Percentiles rank a stretch among this genome's conserved stretches.
phyloP scores from a whole-genome alignment of 257 asterid genomes.

The Ballota nigra region DNA sequence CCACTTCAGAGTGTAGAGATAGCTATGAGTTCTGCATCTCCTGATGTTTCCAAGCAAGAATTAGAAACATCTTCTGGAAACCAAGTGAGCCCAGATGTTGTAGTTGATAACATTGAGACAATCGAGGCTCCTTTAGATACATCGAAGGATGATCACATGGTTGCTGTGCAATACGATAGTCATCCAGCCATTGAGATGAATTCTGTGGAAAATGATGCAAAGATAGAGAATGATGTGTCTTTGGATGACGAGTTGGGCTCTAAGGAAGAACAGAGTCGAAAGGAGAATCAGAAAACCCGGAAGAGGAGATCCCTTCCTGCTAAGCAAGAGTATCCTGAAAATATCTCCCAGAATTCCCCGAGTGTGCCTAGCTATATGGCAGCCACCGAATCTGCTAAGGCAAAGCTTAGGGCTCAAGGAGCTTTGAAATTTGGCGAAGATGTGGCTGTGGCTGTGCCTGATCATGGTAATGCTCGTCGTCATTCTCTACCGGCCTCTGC shows the following conservation, averaged over 20 bases:
- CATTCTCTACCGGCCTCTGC: constrained; percentile 74
- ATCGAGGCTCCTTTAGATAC: constrained; percentile 27
- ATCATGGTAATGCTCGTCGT: constrained; percentile 53
- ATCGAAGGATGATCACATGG: constrained; percentile 35
- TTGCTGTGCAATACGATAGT: constrained; percentile 30
- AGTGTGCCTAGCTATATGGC: constrained; percentile 93
- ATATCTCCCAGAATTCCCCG: constrained; percentile 59
- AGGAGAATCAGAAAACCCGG: constrained; percentile 57
- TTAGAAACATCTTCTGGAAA: constrained; percentile 33
- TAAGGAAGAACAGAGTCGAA: constrained; percentile 52
- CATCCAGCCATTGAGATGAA: constrained; percentile 41
- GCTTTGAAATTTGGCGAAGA: constrained; percentile 56
- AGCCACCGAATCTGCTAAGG: constrained; percentile 90
- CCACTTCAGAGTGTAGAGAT: no score
- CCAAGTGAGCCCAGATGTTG: constrained; percentile 18
- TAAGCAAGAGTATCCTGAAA: constrained; percentile 69
- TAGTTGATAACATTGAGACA: constrained; percentile 32
- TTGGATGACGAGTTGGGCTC: constrained; percentile 44
- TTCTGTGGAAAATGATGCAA: constrained; percentile 44
- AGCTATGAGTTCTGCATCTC: constrained; percentile 27
- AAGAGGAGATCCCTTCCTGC: constrained; percentile 80
- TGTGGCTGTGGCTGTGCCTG: constrained; percentile 25
- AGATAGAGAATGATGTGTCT: constrained; percentile 33
- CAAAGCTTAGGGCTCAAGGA: constrained; percentile 87
- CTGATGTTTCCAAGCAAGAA: constrained; percentile 42